Conservation (phyloP, 192 early-diverging fungal genomes). For the Backusella mclennaniae region DNA sequence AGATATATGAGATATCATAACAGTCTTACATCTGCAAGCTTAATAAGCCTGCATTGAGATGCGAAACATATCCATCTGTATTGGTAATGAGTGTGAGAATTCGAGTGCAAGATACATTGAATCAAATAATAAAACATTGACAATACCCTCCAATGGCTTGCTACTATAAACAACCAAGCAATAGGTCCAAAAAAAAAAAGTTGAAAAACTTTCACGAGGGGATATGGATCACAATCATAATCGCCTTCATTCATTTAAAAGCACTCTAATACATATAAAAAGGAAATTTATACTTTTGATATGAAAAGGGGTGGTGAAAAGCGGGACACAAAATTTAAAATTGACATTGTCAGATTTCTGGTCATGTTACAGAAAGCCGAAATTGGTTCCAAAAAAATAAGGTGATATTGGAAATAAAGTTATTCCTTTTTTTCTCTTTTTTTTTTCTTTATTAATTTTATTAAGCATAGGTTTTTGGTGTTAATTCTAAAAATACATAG, state of each 20-base stretch:
- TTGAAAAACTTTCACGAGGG: no score
- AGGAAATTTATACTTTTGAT: no score
- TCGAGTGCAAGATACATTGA: neutral
- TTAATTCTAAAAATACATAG: conserved; percentile 37
- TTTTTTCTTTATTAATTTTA: neutral
- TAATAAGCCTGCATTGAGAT: neutral
- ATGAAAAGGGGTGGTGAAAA: neutral
- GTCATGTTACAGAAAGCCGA: neutral
- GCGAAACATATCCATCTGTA: neutral
- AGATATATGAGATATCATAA: neutral
- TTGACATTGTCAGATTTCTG: neutral
- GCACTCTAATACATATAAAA: neutral
- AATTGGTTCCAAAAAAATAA: neutral
- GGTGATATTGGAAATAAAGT: neutral
- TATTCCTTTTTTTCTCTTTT: neutral
- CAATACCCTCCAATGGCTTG: neutral
- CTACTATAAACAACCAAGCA: neutral
- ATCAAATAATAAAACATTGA: neutral
- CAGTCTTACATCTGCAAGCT: neutral
- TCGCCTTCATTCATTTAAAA: neutral
- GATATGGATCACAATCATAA: neutral
- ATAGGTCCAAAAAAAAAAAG: no score
- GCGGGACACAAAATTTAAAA: neutral
- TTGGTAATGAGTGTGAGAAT: neutral
- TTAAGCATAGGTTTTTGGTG: conserved; percentile 4